These are phyloP conservation scores for Hericium alpestre DNA, from an alignment of 768 basidiomycete species.

Conservation along the genomic window DNA sequence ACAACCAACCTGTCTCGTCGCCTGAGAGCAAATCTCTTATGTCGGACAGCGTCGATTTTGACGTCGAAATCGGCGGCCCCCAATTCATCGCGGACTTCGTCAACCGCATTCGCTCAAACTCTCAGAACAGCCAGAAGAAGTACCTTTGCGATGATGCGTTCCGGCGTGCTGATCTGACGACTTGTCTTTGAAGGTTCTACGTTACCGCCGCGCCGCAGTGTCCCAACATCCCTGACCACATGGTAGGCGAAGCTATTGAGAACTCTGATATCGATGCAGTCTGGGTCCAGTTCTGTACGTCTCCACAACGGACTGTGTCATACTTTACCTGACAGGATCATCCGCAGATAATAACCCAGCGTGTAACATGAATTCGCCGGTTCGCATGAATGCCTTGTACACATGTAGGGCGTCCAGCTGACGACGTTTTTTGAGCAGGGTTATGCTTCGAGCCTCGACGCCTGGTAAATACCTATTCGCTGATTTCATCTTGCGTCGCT, in stretches of 20 bases:
- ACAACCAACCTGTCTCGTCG: background rate
- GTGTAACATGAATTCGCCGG: background rate
- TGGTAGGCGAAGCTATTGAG: slow-evolving; percentile 22
- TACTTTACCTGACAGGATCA: too few species aligned
- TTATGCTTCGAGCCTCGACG: background rate
- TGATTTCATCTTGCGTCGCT: background rate
- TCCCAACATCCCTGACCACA: slow-evolving; percentile 22
- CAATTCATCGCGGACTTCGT: slow-evolving; percentile 26
- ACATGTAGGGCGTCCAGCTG: background rate
- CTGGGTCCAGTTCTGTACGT: slow-evolving; percentile 39
- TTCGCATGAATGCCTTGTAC: background rate
- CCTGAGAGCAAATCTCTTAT: background rate
- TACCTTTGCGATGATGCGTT: slow-evolving; percentile 15
- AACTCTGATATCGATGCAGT: slow-evolving; percentile 26
- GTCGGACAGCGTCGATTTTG: slow-evolving; percentile 19
- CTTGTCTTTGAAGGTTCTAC: background rate
- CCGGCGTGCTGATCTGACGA: too few species aligned
- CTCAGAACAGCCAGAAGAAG: slow-evolving; percentile 25
- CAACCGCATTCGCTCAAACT: slow-evolving; percentile 25
- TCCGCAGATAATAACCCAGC: background rate
- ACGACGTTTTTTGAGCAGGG: background rate
- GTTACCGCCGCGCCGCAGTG: background rate
- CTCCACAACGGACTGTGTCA: background rate
- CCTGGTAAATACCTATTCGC: background rate
- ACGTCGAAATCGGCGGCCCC: slow-evolving; percentile 25